Percentiles rank a stretch among this genome's conserved stretches.
Conservation (phyloP, 805 yeast species). For the Nakazawaea sp. region DNA sequence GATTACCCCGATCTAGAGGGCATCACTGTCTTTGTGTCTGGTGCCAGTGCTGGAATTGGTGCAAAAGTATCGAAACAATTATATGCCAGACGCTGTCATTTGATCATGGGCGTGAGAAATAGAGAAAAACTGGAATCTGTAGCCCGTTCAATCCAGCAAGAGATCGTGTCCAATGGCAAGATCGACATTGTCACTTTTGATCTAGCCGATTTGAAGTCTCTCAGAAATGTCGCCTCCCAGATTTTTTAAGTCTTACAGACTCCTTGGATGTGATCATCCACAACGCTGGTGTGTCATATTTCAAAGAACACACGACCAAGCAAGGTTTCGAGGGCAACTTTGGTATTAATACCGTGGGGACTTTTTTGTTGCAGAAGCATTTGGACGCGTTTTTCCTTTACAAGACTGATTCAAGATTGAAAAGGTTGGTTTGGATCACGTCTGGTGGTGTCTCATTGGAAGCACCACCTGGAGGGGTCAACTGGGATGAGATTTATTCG, state of each 20-base stretch:
- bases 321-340: conserved; percentile 41
- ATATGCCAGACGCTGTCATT: conserved; percentile 6
- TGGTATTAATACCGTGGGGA: conserved; percentile 41
- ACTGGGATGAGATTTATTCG: too few relatives aligned
- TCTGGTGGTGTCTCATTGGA: conserved; percentile 18
- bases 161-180: conserved; percentile 13
- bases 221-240: conserved; percentile 28
- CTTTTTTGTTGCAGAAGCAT: conserved; percentile 33
- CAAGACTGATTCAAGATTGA: conserved; percentile 15
- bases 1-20: conserved; percentile 31
- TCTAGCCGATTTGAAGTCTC: conserved; percentile 33
- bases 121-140: conserved; percentile 13
- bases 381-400: conserved; percentile 30
- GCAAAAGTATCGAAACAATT: conserved; percentile 18
- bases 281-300: conserved; percentile 34
- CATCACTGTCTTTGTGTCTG: conserved; percentile 32
- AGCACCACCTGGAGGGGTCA: background rate
- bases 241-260: conserved; percentile 18
- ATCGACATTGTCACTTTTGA: conserved; percentile 24
- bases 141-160: background rate
- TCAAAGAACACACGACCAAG: conserved; percentile 24
- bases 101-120: conserved; percentile 1
- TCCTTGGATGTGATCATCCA: conserved; percentile 30
- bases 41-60: conserved; percentile 31
- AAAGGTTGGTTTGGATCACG: conserved; percentile 37